Evolutionary conservation across 2,329 filamentous ascomycete species (phyloP).

Genomic region (Alternaria angustiovoidea): DNA sequence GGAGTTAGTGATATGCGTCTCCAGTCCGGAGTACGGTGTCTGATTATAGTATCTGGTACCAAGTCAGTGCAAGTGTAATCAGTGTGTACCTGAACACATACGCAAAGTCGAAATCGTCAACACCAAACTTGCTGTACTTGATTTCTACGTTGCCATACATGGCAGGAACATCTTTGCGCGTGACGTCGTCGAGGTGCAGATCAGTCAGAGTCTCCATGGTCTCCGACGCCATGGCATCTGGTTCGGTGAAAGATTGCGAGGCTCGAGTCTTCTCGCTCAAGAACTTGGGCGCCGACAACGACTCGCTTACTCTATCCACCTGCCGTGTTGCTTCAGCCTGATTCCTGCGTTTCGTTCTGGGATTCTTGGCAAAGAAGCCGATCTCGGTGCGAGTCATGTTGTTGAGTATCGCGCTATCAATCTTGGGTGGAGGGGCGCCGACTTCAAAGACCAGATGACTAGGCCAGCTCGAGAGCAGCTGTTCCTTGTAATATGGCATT

Average conservation of each 20-base stretch:
- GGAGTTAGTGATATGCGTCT: conserved; percentile 96
- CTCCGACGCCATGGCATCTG: conserved; percentile 47
- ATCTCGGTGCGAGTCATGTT: conserved; percentile 76
- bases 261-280: conserved; percentile 91
- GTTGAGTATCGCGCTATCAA: conserved; percentile 74
- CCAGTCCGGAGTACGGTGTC: conserved; percentile 87
- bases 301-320: conserved; percentile 64
- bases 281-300: conserved; percentile 84
- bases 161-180: conserved; percentile 81
- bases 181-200: conserved; percentile 72
- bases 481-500: conserved; percentile 92
- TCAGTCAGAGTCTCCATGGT: conserved; percentile 75
- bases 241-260: conserved; percentile 45
- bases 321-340: conserved; percentile 81
- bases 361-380: conserved; percentile 80
- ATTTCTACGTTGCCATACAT: conserved; percentile 97
- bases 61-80: conserved; percentile 10
- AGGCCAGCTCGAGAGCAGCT: conserved; percentile 88
- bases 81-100: conserved; percentile 51
- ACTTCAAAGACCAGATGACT: conserved; percentile 83
- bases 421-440: conserved; percentile 78
- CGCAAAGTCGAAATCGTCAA: conserved; percentile 99
- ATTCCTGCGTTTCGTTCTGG: conserved; percentile 76
- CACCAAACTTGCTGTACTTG: conserved; percentile 98
- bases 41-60: conserved; percentile 84